Evolutionary conservation across 768 basidiomycete species (phyloP), one percentile per base, ranked within the genome.

Genomic region (Termitomyces sp.): DNA sequence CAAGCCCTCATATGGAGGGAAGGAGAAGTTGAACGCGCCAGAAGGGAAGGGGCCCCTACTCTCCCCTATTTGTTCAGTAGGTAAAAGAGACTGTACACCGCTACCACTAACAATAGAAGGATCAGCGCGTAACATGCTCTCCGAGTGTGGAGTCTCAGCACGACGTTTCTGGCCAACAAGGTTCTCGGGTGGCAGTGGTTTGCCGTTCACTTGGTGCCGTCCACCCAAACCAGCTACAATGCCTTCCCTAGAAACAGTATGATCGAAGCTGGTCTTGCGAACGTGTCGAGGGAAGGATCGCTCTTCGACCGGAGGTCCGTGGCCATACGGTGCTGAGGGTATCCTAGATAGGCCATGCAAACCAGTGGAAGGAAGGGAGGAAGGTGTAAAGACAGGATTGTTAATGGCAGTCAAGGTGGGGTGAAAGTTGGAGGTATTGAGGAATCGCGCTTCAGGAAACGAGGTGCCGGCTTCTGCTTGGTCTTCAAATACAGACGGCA

Each of bases 241-340:
- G 37, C 80, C 83, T 59, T 87, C 85, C 61, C 82, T 83, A 37
- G 82, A 80, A 40, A 95, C 87, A 4, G 94, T 95, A 72, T 95
- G 94, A 71, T 97, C 94, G 69, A 95, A 96, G 71, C 92, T 94
- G 45, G 94, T 92, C 78, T 97, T 97, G 59, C 94, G 84, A 57
- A 93, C 91, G 71, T 90, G 89, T 58, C 88, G 83, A 52, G 94
- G 91, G 68, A 94, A 91, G 31, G 79, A 72, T 60, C 80, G 84
- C 62, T 78, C 78, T 59, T 72, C 70, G 19, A 69, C 60, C 48
- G 68, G 58, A 34, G 66, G 62, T 51, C 66, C 64, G 60, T 68
- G 57, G 49, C 69, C 72, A 57, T 79, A 73, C 54, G 72, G 71
- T 53, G 71, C 71, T 47, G 80, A 75, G 51, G 73, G 74, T 56